A percentile compares a stretch with the other conserved stretches of the same genome.
Conservation (phyloP, 2,329 filamentous ascomycete genomes). For the Davidsoniella australis region DNA sequence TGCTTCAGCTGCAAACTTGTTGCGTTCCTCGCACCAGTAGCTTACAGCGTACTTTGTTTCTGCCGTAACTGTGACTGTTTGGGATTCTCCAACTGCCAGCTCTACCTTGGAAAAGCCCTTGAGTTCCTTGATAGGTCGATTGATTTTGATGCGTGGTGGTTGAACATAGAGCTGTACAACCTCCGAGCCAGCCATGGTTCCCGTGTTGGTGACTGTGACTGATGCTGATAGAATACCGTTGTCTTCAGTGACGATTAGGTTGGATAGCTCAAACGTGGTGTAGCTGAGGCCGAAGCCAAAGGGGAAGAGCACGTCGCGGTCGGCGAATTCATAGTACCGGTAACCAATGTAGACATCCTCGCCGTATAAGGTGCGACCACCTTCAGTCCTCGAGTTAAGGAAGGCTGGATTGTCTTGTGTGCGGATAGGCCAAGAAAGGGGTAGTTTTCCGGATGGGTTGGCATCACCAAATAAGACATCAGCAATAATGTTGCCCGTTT, state of each 20-base stretch:
- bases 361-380: conserved; percentile 55
- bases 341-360: conserved; percentile 73
- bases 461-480: conserved; percentile 59
- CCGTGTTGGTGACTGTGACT: conserved; percentile 43
- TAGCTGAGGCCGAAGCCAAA: conserved; percentile 70
- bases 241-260: conserved; percentile 36
- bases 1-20: conserved; percentile 48
- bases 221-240: conserved; percentile 40
- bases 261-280: conserved; percentile 46
- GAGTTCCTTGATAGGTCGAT: conserved; percentile 42
- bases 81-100: conserved; percentile 40
- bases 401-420: conserved; percentile 54
- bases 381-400: conserved; percentile 56
- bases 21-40: conserved; percentile 53
- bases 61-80: conserved; percentile 37
- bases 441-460: conserved; percentile 60
- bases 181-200: conserved; percentile 33
- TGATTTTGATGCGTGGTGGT: conserved; percentile 34
- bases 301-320: conserved; percentile 49
- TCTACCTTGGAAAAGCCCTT: conserved; percentile 50
- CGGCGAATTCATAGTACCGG: conserved; percentile 59
- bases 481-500: conserved; percentile 65
- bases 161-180: conserved; percentile 41
- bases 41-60: conserved; percentile 47
- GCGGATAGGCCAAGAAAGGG: conserved; percentile 53